Evolutionary conservation across 192 early-diverging fungal genomes (phyloP).

Genomic region (Backusella luteola): DNA sequence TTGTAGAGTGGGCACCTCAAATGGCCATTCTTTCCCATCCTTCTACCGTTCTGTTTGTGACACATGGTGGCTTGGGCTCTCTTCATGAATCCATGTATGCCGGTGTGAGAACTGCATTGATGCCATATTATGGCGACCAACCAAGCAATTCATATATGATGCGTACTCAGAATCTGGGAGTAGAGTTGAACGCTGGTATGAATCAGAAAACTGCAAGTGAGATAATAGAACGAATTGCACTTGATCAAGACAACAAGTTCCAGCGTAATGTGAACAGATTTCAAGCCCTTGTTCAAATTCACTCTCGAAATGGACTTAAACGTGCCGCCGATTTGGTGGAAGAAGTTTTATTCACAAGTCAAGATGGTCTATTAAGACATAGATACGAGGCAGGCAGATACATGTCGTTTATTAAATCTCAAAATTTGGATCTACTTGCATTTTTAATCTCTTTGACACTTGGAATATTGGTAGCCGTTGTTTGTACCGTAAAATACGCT

Average conservation of each 20-base stretch:
- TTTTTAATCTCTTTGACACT: neutral
- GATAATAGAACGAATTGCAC: neutral
- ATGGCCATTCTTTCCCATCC: slow-evolving; percentile 31
- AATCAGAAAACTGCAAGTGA: neutral
- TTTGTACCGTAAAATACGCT: neutral
- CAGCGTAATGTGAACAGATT: neutral
- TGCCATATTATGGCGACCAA: slow-evolving; percentile 35
- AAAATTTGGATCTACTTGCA: slow-evolving; percentile 22
- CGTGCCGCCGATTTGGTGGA: slow-evolving; percentile 27
- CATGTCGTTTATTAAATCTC: slow-evolving; percentile 17
- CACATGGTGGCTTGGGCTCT: slow-evolving; percentile 30
- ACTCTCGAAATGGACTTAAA: slow-evolving; percentile 4
- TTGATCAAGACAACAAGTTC: neutral
- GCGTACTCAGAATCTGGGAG: neutral
- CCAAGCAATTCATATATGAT: slow-evolving; percentile 9
- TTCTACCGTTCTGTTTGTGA: slow-evolving; percentile 24
- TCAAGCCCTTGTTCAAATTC: slow-evolving; percentile 16
- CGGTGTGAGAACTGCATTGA: slow-evolving; percentile 24
- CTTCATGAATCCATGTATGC: slow-evolving; percentile 32
- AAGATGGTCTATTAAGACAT: slow-evolving; percentile 5
- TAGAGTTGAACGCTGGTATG: neutral
- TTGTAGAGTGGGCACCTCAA: slow-evolving; percentile 33
- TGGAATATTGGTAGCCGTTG: neutral
- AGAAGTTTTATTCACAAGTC: slow-evolving; percentile 17
- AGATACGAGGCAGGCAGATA: slow-evolving; percentile 13